These are phyloP conservation scores for Nepenthes gracilis DNA, from an alignment of 148 eudicot species.

Conservation along the genomic window DNA sequence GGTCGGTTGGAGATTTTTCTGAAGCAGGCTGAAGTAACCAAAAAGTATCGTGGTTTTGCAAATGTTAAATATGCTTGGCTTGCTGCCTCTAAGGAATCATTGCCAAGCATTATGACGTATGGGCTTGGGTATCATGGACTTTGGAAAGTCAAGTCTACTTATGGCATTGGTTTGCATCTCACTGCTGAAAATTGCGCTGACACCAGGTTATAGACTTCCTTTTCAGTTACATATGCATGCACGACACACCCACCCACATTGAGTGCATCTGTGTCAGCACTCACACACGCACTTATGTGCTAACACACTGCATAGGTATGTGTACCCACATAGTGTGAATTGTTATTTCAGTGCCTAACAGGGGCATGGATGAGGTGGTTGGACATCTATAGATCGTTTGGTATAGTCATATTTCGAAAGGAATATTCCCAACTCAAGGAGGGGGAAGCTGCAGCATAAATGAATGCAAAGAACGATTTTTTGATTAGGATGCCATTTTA, in stretches of 20 bases:
- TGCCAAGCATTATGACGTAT: constrained; percentile 32
- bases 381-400: no score
- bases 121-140: constrained; percentile 51
- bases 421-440: no score
- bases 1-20: constrained; percentile 56
- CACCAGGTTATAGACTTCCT: constrained; percentile 37
- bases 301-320: no score
- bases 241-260: neutral
- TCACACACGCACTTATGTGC: neutral
- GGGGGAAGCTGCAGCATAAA: no score
- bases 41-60: constrained; percentile 51
- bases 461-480: no score
- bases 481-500: no score
- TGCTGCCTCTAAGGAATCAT: constrained; percentile 41
- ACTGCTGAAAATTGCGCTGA: constrained; percentile 54
- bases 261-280: neutral
- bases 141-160: constrained; percentile 29
- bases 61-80: constrained; percentile 88
- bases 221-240: neutral
- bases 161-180: constrained; percentile 80
- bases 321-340: no score
- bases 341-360: no score
- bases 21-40: constrained; percentile 71
- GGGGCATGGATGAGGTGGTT: no score
- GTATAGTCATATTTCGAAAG: no score